Evolutionary conservation across 805 yeast species (phyloP).

Genomic region (Barnettozyma populi): DNA sequence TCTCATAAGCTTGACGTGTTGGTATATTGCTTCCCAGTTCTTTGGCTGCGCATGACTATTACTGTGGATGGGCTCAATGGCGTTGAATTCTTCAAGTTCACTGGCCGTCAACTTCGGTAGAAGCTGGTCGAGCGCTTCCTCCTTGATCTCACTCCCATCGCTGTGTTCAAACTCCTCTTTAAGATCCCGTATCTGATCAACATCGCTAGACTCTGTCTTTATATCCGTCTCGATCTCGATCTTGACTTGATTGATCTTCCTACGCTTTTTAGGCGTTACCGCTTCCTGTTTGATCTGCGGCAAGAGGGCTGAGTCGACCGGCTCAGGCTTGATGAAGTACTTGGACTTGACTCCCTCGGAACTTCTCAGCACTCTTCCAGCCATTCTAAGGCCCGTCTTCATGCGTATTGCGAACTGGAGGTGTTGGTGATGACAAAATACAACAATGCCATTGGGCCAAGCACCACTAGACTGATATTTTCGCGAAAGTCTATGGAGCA

Average conservation of each 20-base stretch:
- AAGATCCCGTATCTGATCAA: too few relatives aligned
- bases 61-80: not conserved
- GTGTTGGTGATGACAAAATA: not conserved
- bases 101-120: not conserved
- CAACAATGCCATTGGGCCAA: not conserved
- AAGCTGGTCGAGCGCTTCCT: not conserved
- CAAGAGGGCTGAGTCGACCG: not conserved
- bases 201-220: not conserved
- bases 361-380: not conserved
- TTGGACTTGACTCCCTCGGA: not conserved
- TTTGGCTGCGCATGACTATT: constrained; percentile 27
- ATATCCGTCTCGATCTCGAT: not conserved
- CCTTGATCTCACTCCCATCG: not conserved
- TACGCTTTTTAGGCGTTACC: not conserved
- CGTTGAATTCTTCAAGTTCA: constrained; percentile 2
- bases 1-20: constrained; percentile 64
- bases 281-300: not conserved
- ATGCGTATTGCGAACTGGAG: not conserved
- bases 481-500: too few relatives aligned
- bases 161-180: not conserved
- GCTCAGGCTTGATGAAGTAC: not conserved
- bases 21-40: constrained; percentile 52
- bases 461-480: too few relatives aligned
- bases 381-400: not conserved
- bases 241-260: not conserved